phyloP scores from a whole-genome alignment of 208 protist genomes.

The Tetramitus jugosus region DNA sequence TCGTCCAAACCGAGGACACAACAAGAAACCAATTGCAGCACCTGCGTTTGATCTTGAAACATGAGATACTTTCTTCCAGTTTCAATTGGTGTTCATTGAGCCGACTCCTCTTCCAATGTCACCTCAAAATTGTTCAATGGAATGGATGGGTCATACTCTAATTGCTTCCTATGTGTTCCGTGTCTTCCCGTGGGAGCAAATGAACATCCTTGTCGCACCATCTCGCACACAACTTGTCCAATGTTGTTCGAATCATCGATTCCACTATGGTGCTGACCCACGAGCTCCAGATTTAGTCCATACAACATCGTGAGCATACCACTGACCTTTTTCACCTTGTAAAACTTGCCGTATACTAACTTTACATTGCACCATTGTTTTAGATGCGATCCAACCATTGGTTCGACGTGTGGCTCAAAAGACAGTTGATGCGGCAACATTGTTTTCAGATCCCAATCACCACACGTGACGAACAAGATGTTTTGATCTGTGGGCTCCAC shows the following conservation, averaged over 20 bases:
- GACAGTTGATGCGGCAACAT: not conserved
- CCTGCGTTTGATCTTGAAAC: too few species aligned
- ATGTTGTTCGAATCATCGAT: slow-evolving; percentile 25
- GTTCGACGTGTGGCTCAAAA: too few species aligned
- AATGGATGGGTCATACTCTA: too few species aligned
- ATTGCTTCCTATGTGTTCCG: too few species aligned
- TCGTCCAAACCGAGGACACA: too few species aligned
- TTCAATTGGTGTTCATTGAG: too few species aligned
- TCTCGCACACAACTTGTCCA: not conserved
- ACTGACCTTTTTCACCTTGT: not conserved
- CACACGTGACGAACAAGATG: not conserved
- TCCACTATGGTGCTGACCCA: slow-evolving; percentile 4
- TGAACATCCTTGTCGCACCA: not conserved
- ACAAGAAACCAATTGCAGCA: too few species aligned
- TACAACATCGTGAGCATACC: not conserved
- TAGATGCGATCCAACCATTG: not conserved
- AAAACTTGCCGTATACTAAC: not conserved
- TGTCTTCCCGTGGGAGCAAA: too few species aligned
- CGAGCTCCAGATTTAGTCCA: not conserved
- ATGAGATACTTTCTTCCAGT: too few species aligned
- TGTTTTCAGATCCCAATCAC: slow-evolving; percentile 26
- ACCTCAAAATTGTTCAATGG: too few species aligned
- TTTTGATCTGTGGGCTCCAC: not conserved
- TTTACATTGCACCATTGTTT: slow-evolving; percentile 11
- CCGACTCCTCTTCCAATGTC: too few species aligned